Percentiles rank a stretch among this genome's conserved stretches.
Evolutionary conservation across 805 yeast species (phyloP).

Genomic region (Kurtzmaniella cleridarum): DNA sequence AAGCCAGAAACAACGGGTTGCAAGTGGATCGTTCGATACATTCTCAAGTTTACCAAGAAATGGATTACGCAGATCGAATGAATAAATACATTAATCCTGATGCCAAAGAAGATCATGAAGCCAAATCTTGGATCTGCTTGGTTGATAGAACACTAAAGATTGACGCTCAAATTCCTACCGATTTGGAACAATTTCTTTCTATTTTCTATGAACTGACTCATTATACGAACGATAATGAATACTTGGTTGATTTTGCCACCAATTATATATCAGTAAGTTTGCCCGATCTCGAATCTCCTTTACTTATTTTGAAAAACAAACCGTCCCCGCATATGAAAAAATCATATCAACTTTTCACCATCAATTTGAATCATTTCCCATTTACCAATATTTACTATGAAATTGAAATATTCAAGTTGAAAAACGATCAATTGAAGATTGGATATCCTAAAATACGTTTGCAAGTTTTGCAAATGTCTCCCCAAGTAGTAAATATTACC

Average conservation of each 20-base stretch:
- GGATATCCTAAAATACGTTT: slow-evolving; percentile 5
- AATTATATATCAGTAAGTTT: slow-evolving; percentile 3
- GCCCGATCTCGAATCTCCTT: slow-evolving; percentile 1
- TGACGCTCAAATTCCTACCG: not conserved
- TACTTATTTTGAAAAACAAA: slow-evolving; percentile 8
- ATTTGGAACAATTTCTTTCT: not conserved
- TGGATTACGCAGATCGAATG: no score
- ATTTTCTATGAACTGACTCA: not conserved
- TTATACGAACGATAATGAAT: not conserved
- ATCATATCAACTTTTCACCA: slow-evolving; percentile 9
- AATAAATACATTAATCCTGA: not conserved
- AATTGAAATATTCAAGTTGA: slow-evolving; percentile 9
- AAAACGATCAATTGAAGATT: slow-evolving; percentile 6
- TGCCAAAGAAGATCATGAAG: slow-evolving; percentile 2
- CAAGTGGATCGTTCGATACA: no score
- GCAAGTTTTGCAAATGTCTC: not conserved
- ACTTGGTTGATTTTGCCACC: not conserved
- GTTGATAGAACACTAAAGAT: not conserved
- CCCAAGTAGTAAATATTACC: not conserved
- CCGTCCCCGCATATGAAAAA: slow-evolving; percentile 6
- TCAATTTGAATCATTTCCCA: slow-evolving; percentile 7
- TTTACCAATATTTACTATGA: slow-evolving; percentile 9
- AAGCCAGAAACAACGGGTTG: no score
- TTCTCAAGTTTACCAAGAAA: no score
- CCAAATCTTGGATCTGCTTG: not conserved